Conservation (phyloP, 2,329 filamentous ascomycete genomes). For the Metarhizium robertsii region DNA sequence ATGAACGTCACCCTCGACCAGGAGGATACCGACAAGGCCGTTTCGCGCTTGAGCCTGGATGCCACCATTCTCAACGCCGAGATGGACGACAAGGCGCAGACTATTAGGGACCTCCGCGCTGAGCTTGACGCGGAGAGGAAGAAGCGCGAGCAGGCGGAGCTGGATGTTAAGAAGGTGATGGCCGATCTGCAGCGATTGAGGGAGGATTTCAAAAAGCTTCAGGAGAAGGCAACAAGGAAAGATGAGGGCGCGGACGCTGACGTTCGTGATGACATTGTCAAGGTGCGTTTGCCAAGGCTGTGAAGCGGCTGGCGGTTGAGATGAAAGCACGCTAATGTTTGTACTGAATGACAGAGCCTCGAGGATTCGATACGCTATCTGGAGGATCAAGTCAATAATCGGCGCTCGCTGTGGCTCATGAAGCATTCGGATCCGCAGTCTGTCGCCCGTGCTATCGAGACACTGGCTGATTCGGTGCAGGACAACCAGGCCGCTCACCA, state of each 20-base stretch:
- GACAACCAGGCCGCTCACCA: conserved; percentile 17
- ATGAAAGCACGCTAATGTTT: neutral
- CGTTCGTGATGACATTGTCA: conserved; percentile 18
- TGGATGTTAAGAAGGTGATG: conserved; percentile 17
- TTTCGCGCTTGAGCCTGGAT: conserved; percentile 29
- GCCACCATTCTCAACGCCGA: conserved; percentile 25
- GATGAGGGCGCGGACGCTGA: conserved; percentile 12
- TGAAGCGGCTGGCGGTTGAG: neutral
- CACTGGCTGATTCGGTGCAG: conserved; percentile 18
- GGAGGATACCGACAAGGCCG: conserved; percentile 28
- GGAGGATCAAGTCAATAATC: conserved; percentile 26
- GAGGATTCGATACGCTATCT: conserved; percentile 23
- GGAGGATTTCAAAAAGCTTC: conserved; percentile 20
- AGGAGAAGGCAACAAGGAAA: conserved; percentile 13
- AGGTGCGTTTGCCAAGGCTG: conserved; percentile 12
- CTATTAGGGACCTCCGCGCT: conserved; percentile 20
- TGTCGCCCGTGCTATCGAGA: conserved; percentile 23
- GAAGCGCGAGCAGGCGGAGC: conserved; percentile 20
- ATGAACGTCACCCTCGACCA: conserved; percentile 27
- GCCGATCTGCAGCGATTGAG: conserved; percentile 2
- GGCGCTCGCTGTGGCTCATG: conserved; percentile 25
- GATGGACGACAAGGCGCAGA: conserved; percentile 23
- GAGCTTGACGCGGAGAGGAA: conserved; percentile 22
- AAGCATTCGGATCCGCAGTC: conserved; percentile 22
- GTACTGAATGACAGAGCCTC: conserved; percentile 15